Evolutionary conservation across 2,329 filamentous ascomycete genomes (phyloP), one percentile per base, ranked within the genome.

Genomic region (Claviceps sp.): DNA sequence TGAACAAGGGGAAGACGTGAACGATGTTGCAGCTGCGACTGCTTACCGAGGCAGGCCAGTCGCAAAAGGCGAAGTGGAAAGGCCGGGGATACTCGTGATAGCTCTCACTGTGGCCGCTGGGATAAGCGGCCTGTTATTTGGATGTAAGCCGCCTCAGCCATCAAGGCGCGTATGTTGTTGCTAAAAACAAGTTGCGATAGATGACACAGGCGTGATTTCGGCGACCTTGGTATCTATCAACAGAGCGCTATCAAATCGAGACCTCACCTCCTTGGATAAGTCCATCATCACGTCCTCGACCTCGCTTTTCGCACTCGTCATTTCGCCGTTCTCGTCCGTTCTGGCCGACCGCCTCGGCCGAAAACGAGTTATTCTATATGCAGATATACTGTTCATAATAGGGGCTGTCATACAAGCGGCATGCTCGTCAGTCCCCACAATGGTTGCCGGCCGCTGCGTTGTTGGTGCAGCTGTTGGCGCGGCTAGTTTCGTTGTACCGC

Each of bases 401-500:
- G 87, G 87, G 13, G 85, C 87, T 1, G 58, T 83, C 2, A 61
- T 81, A 38, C 87, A 90, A 65, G 81, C 84, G 0, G 60, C 69
- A 46, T 76, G 79, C 54, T 65, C 60, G 2, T 77, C 73, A 0
- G 83, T 91, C 1, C 59, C 67, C 13, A 63, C 65, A 11, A 89
- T 91, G 84, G 78, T 88, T 0, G 57, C 72, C 0, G 87, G 87
- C 0, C 72, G 87, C 4, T 76, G 78, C 34, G 70, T 89, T 1
- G 83, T 91, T 2, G 87, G 87, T 30, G 72, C 81, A 1, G 86
- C 81, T 0, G 83, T 91, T 1, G 87, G 87, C 16, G 81, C 82
- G 2, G 86, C 85, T 8, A 89, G 84, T 62, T 86, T 94, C 59
- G 86, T 94, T 4, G 84, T 88, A 34, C 90, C 90, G 46, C 67